Evolutionary conservation across 805 yeast genomes (phyloP).

Genomic region (Helenozyma rhizophorensis): DNA sequence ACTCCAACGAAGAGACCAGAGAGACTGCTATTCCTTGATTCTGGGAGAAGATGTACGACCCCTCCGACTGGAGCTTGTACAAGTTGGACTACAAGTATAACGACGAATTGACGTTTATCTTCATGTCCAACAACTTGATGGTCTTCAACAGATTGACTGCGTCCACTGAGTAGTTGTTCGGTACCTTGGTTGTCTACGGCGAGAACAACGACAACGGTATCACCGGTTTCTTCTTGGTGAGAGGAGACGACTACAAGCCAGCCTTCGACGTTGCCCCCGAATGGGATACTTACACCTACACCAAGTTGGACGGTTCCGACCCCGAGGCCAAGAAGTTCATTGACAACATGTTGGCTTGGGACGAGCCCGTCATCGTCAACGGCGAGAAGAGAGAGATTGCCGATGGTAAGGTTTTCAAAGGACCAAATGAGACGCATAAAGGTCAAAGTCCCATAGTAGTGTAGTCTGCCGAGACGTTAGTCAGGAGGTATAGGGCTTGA

Average conservation of each 20-base stretch:
- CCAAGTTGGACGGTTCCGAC: conserved; percentile 75
- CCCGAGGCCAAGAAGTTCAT: conserved; percentile 76
- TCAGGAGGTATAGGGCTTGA: too few species aligned
- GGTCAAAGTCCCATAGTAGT: too few species aligned
- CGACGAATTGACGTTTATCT: conserved; percentile 93
- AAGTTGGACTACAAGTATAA: conserved; percentile 95
- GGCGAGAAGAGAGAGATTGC: conserved; percentile 85
- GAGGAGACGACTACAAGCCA: conserved; percentile 89
- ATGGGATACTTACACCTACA: conserved; percentile 90
- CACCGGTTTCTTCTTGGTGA: conserved; percentile 87
- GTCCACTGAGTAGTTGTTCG: conserved; percentile 92
- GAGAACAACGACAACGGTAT: conserved; percentile 98
- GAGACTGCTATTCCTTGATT: conserved; percentile 93
- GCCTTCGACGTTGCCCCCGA: conserved; percentile 99
- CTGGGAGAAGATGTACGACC: conserved; percentile 88
- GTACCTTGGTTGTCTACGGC: conserved; percentile 92
- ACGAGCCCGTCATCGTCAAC: conserved; percentile 76
- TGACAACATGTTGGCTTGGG: conserved; percentile 97
- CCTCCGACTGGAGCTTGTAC: conserved; percentile 92
- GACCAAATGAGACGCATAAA: too few species aligned
- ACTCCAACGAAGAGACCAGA: conserved; percentile 97
- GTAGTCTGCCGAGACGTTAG: too few species aligned
- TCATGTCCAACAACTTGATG: conserved; percentile 96
- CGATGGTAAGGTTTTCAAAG: conserved; percentile 97
- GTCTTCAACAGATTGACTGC: conserved; percentile 94